Evolutionary conservation across 129 eudicot genomes (phyloP).

Genomic region (Tagetes erecta): DNA sequence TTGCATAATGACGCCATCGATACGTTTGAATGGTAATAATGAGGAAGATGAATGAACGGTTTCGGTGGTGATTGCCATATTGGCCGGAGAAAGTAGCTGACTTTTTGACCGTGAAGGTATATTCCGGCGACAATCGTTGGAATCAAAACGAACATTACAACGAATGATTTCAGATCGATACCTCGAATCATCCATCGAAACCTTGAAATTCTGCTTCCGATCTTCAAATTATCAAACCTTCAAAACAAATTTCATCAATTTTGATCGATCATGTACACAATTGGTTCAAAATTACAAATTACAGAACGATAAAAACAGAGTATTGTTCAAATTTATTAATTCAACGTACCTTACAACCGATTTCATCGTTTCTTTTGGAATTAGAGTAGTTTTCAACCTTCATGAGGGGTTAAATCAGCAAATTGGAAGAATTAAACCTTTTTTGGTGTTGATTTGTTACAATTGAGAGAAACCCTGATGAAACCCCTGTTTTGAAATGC

Average conservation of each 20-base stretch:
- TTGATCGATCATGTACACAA: too few species aligned
- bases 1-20: slow-evolving; percentile 62
- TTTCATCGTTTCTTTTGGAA: slow-evolving; percentile 27
- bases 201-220: slow-evolving; percentile 42
- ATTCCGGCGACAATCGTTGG: slow-evolving; percentile 46
- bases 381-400: slow-evolving; percentile 23
- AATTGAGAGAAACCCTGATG: slow-evolving; percentile 24
- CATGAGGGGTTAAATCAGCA: slow-evolving; percentile 29
- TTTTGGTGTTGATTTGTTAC: neutral
- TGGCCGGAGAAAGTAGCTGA: slow-evolving; percentile 65
- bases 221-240: slow-evolving; percentile 24
- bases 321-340: too few species aligned
- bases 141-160: slow-evolving; percentile 40
- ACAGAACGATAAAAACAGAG: too few species aligned
- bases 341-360: slow-evolving; percentile 26
- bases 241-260: too few species aligned
- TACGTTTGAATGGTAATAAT: slow-evolving; percentile 59
- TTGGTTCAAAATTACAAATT: too few species aligned
- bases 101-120: slow-evolving; percentile 65
- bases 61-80: slow-evolving; percentile 81
- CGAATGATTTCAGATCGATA: slow-evolving; percentile 43
- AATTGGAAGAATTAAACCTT: slow-evolving; percentile 6
- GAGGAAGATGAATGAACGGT: slow-evolving; percentile 57
- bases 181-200: slow-evolving; percentile 47
- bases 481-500: slow-evolving; percentile 25